Base-by-base conservation (phyloP, 2,329 filamentous ascomycete genomes). In the Microdochium paspali region DNA sequence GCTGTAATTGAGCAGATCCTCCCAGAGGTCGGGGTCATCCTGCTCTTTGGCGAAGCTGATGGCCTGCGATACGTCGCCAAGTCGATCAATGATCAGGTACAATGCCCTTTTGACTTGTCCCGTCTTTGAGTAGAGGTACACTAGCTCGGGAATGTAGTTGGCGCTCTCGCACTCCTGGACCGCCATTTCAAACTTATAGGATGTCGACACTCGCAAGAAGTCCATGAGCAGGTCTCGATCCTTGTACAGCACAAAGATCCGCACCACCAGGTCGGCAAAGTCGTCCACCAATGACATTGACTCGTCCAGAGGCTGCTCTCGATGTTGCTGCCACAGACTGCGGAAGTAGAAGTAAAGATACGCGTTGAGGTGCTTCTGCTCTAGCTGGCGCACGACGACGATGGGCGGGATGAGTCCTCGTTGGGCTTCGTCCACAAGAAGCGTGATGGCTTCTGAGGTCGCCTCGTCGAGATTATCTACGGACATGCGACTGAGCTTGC, bases 1-100 rank as follows among this genome's bases (percentile, higher is more conserved):
- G 51, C 87, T 91, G 65, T 97, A 97, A 56, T 91, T 82, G 5
- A 98, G 78, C 7, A 98, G 74, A 59, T 97, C 90, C 53, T 95
- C 87, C 93, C 93, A 98, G 0, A 98, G 75, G 56, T 96, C 90
- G 0, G 84, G 82, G 57, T 96, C 90, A 53, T 93, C 84, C 61
- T 97, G 90, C 51, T 90, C 85, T 64, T 96, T 96, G 47, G 90
- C 90, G 59, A 98, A 98, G 1, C 85, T 79, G 55, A 98, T 98
- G 9, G 93, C 93, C 55, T 93, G 90, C 45, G 84, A 85, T 45
- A 97, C 90, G 61, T 98, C 88, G 49, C 84, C 83, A 4, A 98
- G 76, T n/a, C 89, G 84, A 58, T 95, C 89, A 52, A 97, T 94
- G 59, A 98, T 97, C 46, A 98, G 78, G 57, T 85, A 90, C 2